phyloP scores from a whole-genome alignment of 2,329 filamentous ascomycete species.

The Aureobasidium musti region DNA sequence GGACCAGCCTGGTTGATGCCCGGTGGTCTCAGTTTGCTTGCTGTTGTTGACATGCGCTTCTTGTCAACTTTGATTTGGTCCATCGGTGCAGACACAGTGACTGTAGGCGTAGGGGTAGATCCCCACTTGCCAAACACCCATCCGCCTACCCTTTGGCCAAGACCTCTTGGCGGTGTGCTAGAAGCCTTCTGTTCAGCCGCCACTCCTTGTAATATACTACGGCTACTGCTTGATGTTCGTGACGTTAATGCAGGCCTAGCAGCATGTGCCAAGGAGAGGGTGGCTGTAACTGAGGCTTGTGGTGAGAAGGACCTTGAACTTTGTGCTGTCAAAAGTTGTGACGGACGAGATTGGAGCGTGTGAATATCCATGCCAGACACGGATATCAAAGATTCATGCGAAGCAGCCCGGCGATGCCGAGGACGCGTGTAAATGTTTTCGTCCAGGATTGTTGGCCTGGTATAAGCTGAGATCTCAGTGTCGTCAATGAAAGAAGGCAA shows the following conservation, averaged over 20 bases:
- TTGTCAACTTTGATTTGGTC: conserved; percentile 27
- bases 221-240: conserved; percentile 43
- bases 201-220: conserved; percentile 40
- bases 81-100: conserved; percentile 27
- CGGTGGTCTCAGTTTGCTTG: conserved; percentile 53
- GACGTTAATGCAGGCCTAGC: conserved; percentile 42
- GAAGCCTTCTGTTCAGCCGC: conserved; percentile 42
- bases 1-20: conserved; percentile 79
- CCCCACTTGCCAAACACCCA: conserved; percentile 68
- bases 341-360: conserved; percentile 68
- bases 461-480: conserved; percentile 34
- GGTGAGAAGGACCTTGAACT: conserved; percentile 51
- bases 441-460: conserved; percentile 33
- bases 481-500: conserved; percentile 28
- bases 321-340: conserved; percentile 67
- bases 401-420: conserved; percentile 65
- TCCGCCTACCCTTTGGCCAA: conserved; percentile 61
- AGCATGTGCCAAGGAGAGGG: conserved; percentile 37
- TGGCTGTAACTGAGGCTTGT: conserved; percentile 48
- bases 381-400: conserved; percentile 88
- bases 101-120: conserved; percentile 40
- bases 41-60: conserved; percentile 1
- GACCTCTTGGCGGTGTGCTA: conserved; percentile 37
- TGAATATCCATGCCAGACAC: conserved; percentile 88
- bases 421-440: conserved; percentile 44